These are phyloP conservation scores for Chlamydomonas asymmetrica DNA, from an alignment of 139 green algal genomes.

Conservation along the genomic window DNA sequence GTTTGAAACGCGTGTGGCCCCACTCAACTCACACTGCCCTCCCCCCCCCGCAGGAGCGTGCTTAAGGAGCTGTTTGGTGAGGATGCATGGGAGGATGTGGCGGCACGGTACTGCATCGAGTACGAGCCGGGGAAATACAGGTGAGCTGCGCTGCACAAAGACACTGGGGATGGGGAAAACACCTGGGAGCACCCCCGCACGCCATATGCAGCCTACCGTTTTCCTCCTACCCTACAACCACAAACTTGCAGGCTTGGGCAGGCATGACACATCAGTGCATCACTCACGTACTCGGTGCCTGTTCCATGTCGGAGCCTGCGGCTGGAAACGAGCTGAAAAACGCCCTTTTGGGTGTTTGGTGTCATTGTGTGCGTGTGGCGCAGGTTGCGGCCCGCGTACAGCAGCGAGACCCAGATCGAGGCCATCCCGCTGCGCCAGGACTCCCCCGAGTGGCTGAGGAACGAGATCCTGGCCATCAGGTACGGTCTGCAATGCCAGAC, in stretches of 20 bases:
- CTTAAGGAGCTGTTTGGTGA: conserved; percentile 59
- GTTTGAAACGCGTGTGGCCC: no score
- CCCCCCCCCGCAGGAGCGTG: conserved; percentile 53
- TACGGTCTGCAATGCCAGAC: no score
- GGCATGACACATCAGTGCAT: no score
- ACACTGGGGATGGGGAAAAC: no score
- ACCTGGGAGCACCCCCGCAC: no score
- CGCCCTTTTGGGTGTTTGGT: neutral
- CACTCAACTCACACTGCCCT: conserved; percentile 24
- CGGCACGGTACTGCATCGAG: conserved; percentile 63
- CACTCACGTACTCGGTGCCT: no score
- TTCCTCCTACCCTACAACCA: no score
- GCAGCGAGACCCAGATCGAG: conserved; percentile 53
- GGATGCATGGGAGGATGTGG: conserved; percentile 52
- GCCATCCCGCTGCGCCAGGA: conserved; percentile 45
- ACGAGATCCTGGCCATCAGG: conserved; percentile 52
- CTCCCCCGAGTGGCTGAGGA: conserved; percentile 65
- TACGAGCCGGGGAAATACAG: conserved; percentile 18
- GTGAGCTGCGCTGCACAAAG: no score
- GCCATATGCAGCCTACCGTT: no score
- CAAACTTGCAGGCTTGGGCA: no score
- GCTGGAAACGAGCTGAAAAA: no score
- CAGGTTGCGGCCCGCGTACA: conserved; percentile 59
- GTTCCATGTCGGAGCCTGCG: no score
- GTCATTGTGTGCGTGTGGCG: neutral